Evolutionary conservation across 768 basidiomycete genomes (phyloP).

Genomic region (Naematelia encephala): DNA sequence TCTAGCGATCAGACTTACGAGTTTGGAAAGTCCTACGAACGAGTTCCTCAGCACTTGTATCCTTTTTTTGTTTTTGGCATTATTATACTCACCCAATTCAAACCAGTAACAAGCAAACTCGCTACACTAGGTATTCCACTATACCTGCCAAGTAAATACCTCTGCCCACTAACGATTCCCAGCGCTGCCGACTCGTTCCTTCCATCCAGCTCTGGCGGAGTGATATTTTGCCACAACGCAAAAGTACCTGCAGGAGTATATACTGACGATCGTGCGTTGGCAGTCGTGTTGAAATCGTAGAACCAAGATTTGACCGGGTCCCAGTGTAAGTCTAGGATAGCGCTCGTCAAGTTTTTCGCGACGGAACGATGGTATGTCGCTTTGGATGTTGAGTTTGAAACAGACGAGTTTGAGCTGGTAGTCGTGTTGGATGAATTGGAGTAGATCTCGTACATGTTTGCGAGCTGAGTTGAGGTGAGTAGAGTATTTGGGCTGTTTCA

Average conservation of each 20-base stretch:
- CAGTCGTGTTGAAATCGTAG: slow-evolving; percentile 72
- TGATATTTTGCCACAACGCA: slow-evolving; percentile 80
- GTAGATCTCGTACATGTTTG: slow-evolving; percentile 44
- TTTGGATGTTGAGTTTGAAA: slow-evolving; percentile 18
- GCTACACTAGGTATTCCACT: slow-evolving; percentile 76
- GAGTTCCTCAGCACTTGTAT: slow-evolving; percentile 1
- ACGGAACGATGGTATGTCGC: slow-evolving; percentile 58
- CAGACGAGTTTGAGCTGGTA: slow-evolving; percentile 22
- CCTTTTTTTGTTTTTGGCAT: not conserved
- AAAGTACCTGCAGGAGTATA: slow-evolving; percentile 66
- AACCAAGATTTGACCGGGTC: slow-evolving; percentile 56
- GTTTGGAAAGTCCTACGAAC: slow-evolving; percentile 9
- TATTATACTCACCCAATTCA: slow-evolving; percentile 64
- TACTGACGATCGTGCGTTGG: slow-evolving; percentile 62
- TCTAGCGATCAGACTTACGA: too few relatives aligned
- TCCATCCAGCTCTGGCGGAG: slow-evolving; percentile 66
- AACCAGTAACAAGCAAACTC: slow-evolving; percentile 71
- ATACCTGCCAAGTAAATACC: slow-evolving; percentile 60
- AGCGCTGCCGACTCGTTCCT: slow-evolving; percentile 61
- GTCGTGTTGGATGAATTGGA: slow-evolving; percentile 23
- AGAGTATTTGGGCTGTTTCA: too few relatives aligned
- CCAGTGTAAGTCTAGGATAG: slow-evolving; percentile 84
- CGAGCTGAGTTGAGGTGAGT: slow-evolving; percentile 39
- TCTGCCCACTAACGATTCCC: slow-evolving; percentile 67
- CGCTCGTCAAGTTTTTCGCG: slow-evolving; percentile 62